Evolutionary conservation across 1,284 basidiomycete species (phyloP), one percentile per base, ranked within the genome.

Genomic region (Mycena citricolor): DNA sequence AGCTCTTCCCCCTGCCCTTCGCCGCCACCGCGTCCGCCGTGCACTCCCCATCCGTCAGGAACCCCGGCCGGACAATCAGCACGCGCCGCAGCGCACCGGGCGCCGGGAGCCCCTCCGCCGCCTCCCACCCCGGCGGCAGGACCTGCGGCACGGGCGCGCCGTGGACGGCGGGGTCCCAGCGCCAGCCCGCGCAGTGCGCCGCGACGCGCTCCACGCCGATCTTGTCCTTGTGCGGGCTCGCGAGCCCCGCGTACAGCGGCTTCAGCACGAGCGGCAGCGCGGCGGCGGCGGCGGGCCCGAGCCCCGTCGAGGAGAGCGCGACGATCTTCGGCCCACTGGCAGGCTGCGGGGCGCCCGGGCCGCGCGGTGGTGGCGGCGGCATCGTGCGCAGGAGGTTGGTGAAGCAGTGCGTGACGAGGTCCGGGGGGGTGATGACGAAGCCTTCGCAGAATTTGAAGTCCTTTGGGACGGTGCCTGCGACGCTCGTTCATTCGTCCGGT

Each of bases 41-140:
- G 55, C 76, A 79, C n/a, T 65, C 61, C 0, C 81, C 81, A 44
- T 81, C 74, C 2, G 76, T 81, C 24, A 84, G 57, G 23, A 82
- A 16, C 23, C 76, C 73, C 2, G 83, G 74, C 6, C 82, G 62
- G 4, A 86, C 58, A n/a, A 83, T 61, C 8, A 80, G 65, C 0
- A 76, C 51, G 13, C 63, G 56, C 54, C 70, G 69, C 38, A 75
- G 40, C 32, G 68, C 57, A n/a, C 76, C 79, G 8, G 59, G 51
- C 5, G 42, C 52, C 0, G 71, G 75, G 10, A 79, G 54, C 5
- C 69, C 70, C 12, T 58, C 44, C 3, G 58, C 57, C 24, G 56
- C 43, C 40, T 54, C 59, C 79, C 79, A 82, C 4, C 22, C 51
- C 5, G 57, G 46, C 5, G 60, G 64, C 26, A 79, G 61, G 21